Percentiles rank a stretch among this genome's conserved stretches.
phyloP scores from a whole-genome alignment of 164 flowering plant genomes.

The Vitis vinifera region ASM3070453v1 NC_081806.1:4346001-4346500 shows the following conservation, averaged over 20 bases:
- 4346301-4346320: constrained; percentile 99
- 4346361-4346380: constrained; percentile 94
- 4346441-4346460: constrained; percentile 80
- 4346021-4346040: constrained; percentile 97
- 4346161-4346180: neutral
- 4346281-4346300: constrained; percentile 15
- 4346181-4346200: neutral
- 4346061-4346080: constrained; percentile 73
- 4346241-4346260: neutral
- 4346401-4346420: constrained; percentile 71
- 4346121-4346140: neutral
- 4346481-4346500: constrained; percentile 95
- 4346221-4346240: neutral
- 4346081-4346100: constrained; percentile 93
- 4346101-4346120: constrained; percentile 2
- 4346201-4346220: neutral
- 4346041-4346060: constrained; percentile 76
- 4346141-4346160: neutral
- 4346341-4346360: constrained; percentile 82
- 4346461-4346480: constrained; percentile 93
- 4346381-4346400: constrained; percentile 95
- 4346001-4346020: constrained; percentile 91
- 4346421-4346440: constrained; percentile 84
- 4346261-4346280: neutral
- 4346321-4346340: constrained; percentile 93